Conservation (phyloP, 352 stramenopile species). For the Peronospora belbahrii region DNA sequence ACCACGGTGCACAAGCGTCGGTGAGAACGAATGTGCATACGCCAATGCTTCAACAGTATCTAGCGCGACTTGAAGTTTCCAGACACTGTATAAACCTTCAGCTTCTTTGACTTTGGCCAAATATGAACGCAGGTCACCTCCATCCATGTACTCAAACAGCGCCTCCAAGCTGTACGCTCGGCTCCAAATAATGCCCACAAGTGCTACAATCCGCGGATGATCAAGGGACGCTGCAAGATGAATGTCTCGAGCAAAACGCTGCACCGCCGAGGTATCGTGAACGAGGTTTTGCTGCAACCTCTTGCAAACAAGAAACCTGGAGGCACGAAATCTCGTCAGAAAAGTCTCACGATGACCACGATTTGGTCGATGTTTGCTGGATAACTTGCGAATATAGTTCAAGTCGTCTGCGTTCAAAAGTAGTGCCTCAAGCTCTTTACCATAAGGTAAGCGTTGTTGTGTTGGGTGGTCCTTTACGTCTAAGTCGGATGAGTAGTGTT, state of each 20-base stretch:
- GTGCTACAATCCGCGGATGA: conserved; percentile 39
- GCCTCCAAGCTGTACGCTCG: conserved; percentile 38
- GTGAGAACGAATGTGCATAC: conserved; percentile 41
- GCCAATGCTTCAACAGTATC: conserved; percentile 40
- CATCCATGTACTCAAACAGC: conserved; percentile 60
- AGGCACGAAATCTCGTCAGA: conserved; percentile 31
- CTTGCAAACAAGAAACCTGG: conserved; percentile 28
- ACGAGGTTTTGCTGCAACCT: conserved; percentile 30
- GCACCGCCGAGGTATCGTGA: conserved; percentile 17
- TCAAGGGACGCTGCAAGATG: conserved; percentile 33
- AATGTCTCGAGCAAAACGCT: conserved; percentile 36
- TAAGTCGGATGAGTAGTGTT: conserved; percentile 6
- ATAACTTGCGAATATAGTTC: conserved; percentile 31
- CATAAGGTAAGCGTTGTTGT: conserved; percentile 2
- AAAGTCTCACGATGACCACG: conserved; percentile 20
- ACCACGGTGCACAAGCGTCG: conserved; percentile 33
- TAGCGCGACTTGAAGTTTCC: conserved; percentile 37
- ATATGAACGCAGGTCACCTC: conserved; percentile 38
- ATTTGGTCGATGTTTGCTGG: conserved; percentile 4
- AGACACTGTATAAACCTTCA: conserved; percentile 9
- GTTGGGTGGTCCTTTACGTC: neutral
- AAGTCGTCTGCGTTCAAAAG: conserved; percentile 34
- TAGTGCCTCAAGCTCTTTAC: conserved; percentile 6
- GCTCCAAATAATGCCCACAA: conserved; percentile 43
- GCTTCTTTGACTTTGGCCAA: conserved; percentile 16